Percentiles rank a stretch among this genome's conserved stretches.
These are phyloP conservation scores for Coemansia sp. DNA, from an alignment of 192 early-diverging fungal species.

Conservation along the genomic window DNA sequence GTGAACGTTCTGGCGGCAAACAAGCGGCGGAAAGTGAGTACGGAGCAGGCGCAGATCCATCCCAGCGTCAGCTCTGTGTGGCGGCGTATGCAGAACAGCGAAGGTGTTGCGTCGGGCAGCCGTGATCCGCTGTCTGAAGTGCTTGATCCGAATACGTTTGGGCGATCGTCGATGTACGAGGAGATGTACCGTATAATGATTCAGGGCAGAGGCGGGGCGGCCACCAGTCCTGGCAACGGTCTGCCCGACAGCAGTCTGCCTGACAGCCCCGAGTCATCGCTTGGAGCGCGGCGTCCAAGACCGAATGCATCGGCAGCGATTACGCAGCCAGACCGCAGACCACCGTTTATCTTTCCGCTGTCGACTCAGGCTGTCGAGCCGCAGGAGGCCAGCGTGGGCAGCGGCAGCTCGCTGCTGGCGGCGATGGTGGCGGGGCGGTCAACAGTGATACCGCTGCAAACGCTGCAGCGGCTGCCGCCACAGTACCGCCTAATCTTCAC, in stretches of 20 bases:
- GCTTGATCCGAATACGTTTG: not conserved
- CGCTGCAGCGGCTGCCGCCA: conserved; percentile 29
- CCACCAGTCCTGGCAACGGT: not conserved
- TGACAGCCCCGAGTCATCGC: not conserved
- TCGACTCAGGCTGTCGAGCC: not conserved
- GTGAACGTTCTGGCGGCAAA: not conserved
- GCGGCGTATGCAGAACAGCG: not conserved
- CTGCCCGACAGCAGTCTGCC: not conserved
- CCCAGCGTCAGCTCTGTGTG: not conserved
- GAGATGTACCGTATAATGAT: not conserved
- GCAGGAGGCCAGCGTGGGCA: conserved; percentile 10
- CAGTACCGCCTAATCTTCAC: conserved; percentile 46
- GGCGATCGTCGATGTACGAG: not conserved
- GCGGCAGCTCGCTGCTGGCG: conserved; percentile 10
- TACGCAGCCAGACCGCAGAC: not conserved
- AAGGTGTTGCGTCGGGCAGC: too few relatives aligned
- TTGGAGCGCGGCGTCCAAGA: not conserved
- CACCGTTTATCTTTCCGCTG: conserved; percentile 1
- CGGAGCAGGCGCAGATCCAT: not conserved
- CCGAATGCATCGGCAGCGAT: not conserved
- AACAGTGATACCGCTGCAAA: conserved; percentile 22
- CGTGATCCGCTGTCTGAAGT: not conserved
- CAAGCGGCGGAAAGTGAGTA: not conserved
- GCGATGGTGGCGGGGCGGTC: conserved; percentile 3
- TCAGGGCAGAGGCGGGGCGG: not conserved